These are phyloP conservation scores for Backusella westeae DNA, from an alignment of 192 early-diverging fungal species.

Conservation along the genomic window DNA sequence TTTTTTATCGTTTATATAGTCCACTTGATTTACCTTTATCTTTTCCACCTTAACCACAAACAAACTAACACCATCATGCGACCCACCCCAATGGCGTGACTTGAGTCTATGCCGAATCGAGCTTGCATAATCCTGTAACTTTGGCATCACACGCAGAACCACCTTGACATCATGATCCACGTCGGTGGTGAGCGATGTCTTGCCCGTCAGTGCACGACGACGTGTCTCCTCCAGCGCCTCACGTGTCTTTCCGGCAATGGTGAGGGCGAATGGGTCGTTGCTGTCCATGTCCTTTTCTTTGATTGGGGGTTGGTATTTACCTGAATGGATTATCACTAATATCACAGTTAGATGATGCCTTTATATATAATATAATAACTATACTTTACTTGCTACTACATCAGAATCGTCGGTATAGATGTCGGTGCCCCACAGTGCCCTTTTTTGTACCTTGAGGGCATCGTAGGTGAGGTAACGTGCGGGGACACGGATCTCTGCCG, in stretches of 20 bases:
- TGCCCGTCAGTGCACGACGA: background rate
- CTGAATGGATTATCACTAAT: conserved; percentile 52
- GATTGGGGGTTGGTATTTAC: conserved; percentile 51
- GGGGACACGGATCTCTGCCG: conserved; percentile 66
- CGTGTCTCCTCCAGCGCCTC: background rate
- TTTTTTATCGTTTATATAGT: too few relatives aligned
- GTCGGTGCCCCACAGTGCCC: conserved; percentile 81
- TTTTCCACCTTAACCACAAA: conserved; percentile 57
- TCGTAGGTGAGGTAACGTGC: conserved; percentile 60
- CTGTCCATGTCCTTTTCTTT: conserved; percentile 18
- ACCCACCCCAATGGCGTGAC: conserved; percentile 65
- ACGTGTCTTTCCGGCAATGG: conserved; percentile 24
- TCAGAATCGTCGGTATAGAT: conserved; percentile 87
- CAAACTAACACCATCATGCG: conserved; percentile 76
- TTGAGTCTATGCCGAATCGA: conserved; percentile 53
- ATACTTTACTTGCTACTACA: conserved; percentile 67
- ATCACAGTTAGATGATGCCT: background rate
- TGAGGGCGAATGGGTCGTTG: conserved; percentile 30
- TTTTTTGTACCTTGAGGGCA: conserved; percentile 60
- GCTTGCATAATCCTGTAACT: conserved; percentile 65
- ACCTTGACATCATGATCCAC: conserved; percentile 66
- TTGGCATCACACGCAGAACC: conserved; percentile 68
- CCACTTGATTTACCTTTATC: conserved; percentile 37
- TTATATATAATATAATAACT: background rate
- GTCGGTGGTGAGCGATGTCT: background rate